Percentiles rank a stretch among this genome's conserved stretches.
Conservation (phyloP, 148 eudicot genomes). For the Dianthus caryophyllus region DNA sequence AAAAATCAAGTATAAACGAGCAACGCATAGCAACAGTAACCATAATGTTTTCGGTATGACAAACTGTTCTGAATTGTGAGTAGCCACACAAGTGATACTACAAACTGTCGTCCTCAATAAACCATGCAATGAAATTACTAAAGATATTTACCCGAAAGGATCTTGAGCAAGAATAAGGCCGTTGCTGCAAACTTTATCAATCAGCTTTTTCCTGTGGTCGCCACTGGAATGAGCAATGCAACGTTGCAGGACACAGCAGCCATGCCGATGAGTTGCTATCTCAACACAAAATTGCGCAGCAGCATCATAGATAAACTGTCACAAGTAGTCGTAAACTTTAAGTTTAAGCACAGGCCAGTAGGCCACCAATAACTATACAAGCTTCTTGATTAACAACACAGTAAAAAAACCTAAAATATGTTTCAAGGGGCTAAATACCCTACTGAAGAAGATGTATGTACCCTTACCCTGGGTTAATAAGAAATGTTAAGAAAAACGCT, state of each 20-base stretch:
- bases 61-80: background rate
- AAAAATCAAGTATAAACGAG: background rate
- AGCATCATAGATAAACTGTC: slow-evolving; percentile 59
- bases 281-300: slow-evolving; percentile 60
- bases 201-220: slow-evolving; percentile 41
- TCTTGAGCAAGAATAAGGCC: slow-evolving; percentile 58
- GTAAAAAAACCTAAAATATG: background rate
- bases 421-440: background rate
- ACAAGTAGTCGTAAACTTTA: slow-evolving; percentile 4
- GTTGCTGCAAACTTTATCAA: slow-evolving; percentile 38
- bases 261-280: slow-evolving; percentile 66
- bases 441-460: background rate
- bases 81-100: background rate
- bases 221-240: slow-evolving; percentile 58
- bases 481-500: too few species aligned
- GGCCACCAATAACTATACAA: background rate
- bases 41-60: background rate
- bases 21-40: too few species aligned
- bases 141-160: slow-evolving; percentile 62
- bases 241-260: slow-evolving; percentile 66
- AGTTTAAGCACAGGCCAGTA: too few species aligned
- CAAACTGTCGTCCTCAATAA: background rate
- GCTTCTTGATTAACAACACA: background rate
- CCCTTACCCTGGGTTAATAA: too few species aligned
- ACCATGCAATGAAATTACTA: background rate